Evolutionary conservation across 441 rosid genomes (phyloP).

Genomic region (California macrophylla): DNA sequence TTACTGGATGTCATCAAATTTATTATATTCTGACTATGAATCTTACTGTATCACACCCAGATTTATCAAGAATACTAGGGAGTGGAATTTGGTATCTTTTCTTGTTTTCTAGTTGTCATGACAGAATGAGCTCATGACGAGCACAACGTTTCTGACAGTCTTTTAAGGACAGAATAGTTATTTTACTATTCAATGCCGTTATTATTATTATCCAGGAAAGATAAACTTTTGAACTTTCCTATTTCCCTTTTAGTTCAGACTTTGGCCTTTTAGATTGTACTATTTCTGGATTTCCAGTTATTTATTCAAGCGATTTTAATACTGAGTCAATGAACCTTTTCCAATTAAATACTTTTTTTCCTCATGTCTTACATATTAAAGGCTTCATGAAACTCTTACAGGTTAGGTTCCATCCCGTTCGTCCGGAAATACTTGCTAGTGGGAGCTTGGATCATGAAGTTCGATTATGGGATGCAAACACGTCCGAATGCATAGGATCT

Average conservation of each 20-base stretch:
- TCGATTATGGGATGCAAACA: conserved; percentile 73
- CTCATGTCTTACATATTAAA: not conserved
- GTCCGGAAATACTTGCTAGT: conserved; percentile 79
- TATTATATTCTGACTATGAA: not conserved
- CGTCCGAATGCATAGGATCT: conserved; percentile 65
- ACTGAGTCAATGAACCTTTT: not conserved
- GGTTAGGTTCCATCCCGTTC: conserved; percentile 86
- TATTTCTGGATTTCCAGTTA: not conserved
- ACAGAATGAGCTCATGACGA: not conserved
- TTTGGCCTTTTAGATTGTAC: not conserved
- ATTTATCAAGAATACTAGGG: not conserved
- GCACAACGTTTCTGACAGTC: no score
- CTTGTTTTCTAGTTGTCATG: not conserved
- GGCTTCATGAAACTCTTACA: conserved; percentile 31
- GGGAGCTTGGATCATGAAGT: conserved; percentile 94
- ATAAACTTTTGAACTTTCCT: not conserved
- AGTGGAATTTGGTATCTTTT: not conserved
- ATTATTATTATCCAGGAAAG: not conserved
- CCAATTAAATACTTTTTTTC: not conserved
- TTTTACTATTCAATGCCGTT: not conserved
- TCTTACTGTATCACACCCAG: not conserved
- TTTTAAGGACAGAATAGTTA: not conserved
- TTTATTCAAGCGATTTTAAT: not conserved
- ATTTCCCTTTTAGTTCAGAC: not conserved
- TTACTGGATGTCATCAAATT: not conserved